Percentiles rank a stretch among this genome's conserved stretches.
These are phyloP conservation scores for Candida silvatica DNA, from an alignment of 805 yeast species.

Conservation along the genomic window DNA sequence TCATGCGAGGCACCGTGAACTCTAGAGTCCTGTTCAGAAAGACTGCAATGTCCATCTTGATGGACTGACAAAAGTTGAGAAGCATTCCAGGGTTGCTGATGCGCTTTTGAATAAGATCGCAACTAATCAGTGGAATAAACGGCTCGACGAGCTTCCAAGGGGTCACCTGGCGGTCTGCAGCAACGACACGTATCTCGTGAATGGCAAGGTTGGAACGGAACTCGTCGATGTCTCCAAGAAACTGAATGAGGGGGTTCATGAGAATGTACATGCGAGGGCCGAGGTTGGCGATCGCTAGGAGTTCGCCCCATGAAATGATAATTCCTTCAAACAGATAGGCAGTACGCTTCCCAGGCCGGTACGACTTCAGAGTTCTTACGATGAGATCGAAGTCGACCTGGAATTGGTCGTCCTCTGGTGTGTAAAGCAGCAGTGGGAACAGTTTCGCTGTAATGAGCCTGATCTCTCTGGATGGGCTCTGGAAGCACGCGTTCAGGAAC, in stretches of 20 bases:
- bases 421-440: slow-evolving; percentile 43
- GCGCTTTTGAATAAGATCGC: slow-evolving; percentile 48
- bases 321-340: slow-evolving; percentile 48
- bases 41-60: slow-evolving; percentile 51
- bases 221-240: slow-evolving; percentile 54
- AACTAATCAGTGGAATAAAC: slow-evolving; percentile 63
- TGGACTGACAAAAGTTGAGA: slow-evolving; percentile 50
- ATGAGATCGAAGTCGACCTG: slow-evolving; percentile 37
- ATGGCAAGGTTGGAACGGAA: slow-evolving; percentile 64
- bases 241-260: slow-evolving; percentile 55
- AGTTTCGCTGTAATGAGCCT: slow-evolving; percentile 44
- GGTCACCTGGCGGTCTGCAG: slow-evolving; percentile 47
- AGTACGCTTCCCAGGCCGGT: slow-evolving; percentile 25
- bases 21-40: slow-evolving; percentile 64
- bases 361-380: slow-evolving; percentile 31
- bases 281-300: slow-evolving; percentile 45
- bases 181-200: slow-evolving; percentile 50
- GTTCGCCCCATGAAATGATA: slow-evolving; percentile 53
- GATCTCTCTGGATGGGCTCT: slow-evolving; percentile 42
- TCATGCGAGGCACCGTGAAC: slow-evolving; percentile 68
- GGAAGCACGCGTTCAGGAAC: slow-evolving; percentile 32
- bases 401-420: slow-evolving; percentile 29
- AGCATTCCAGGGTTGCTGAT: slow-evolving; percentile 44
- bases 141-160: slow-evolving; percentile 80
- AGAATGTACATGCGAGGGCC: slow-evolving; percentile 66